These are phyloP conservation scores for Myxozyma kluyveri DNA, from an alignment of 805 yeast genomes.

Conservation along the genomic window DNA sequence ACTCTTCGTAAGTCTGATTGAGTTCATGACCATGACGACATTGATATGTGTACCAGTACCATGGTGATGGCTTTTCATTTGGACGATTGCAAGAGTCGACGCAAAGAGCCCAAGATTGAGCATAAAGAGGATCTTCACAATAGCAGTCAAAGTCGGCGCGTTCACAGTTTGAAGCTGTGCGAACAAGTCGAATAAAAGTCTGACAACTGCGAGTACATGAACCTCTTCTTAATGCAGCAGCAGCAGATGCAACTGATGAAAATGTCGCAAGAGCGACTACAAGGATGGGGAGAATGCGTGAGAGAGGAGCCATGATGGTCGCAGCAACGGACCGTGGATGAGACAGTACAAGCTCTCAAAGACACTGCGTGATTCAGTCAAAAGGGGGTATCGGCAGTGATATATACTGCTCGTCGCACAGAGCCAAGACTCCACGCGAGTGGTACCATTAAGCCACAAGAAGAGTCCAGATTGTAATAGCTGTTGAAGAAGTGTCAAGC, in stretches of 20 bases:
- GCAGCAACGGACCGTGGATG: too few species aligned
- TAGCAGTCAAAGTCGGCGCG: constrained; percentile 11
- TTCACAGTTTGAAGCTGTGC: constrained; percentile 7
- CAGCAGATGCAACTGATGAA: background rate
- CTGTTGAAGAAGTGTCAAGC: too few species aligned
- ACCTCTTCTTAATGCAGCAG: too few species aligned
- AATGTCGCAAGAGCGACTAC: background rate
- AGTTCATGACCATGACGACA: constrained; percentile 10
- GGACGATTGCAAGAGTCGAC: constrained; percentile 7
- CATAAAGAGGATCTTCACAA: constrained; percentile 10
- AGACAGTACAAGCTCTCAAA: too few species aligned
- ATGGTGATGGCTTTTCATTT: constrained; percentile 1
- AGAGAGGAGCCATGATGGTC: too few species aligned
- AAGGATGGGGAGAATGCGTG: background rate
- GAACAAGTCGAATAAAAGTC: background rate
- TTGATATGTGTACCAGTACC: constrained; percentile 4
- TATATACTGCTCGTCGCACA: too few species aligned
- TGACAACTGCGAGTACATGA: background rate
- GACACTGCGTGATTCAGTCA: too few species aligned
- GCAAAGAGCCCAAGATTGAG: constrained; percentile 21
- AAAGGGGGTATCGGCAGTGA: too few species aligned
- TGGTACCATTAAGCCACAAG: too few species aligned
- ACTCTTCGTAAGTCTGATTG: background rate
- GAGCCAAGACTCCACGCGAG: too few species aligned
- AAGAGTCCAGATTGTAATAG: too few species aligned